phyloP scores from a whole-genome alignment of 2,329 filamentous ascomycete species.

The Xylaria digitata region DNA sequence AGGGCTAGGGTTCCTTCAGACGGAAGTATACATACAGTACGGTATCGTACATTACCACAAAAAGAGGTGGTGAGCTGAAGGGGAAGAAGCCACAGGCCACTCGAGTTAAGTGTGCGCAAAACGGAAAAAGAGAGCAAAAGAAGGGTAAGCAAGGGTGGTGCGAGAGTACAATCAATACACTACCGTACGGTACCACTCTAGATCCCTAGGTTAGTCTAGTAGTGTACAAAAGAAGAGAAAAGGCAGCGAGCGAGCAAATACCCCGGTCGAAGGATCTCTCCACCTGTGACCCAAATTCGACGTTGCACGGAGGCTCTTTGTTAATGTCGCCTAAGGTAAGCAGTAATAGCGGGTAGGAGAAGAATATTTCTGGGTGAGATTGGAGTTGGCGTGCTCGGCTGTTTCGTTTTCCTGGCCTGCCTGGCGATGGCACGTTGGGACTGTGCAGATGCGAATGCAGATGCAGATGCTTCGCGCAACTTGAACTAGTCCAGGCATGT shows the following conservation, averaged over 20 bases:
- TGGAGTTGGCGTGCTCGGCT: constrained; percentile 34
- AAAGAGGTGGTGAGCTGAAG: background rate
- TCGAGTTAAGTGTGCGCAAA: constrained; percentile 10
- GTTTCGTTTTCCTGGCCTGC: constrained; percentile 24
- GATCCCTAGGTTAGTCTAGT: no score
- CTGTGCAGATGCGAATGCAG: constrained; percentile 39
- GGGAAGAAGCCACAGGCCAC: constrained; percentile 8
- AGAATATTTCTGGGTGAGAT: constrained; percentile 29
- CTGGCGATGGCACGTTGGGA: constrained; percentile 30
- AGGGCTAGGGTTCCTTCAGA: constrained; percentile 37
- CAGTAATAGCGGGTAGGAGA: constrained; percentile 28
- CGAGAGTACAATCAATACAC: background rate
- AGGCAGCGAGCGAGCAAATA: background rate
- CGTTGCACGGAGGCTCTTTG: constrained; percentile 49
- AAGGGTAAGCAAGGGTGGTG: constrained; percentile 4
- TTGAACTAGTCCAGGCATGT: constrained; percentile 37
- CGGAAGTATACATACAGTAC: constrained; percentile 7
- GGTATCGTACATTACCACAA: constrained; percentile 8
- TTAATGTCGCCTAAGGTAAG: constrained; percentile 37
- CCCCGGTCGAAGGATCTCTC: constrained; percentile 23
- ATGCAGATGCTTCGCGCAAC: constrained; percentile 34
- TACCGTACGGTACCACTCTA: background rate
- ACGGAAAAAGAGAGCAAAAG: background rate
- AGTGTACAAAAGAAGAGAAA: background rate
- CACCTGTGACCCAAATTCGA: constrained; percentile 21